Percentiles rank a stretch among this genome's conserved stretches.
These are phyloP conservation scores for Xylaria multiplex DNA, from an alignment of 2,329 filamentous ascomycete genomes.

Conservation along the genomic window DNA sequence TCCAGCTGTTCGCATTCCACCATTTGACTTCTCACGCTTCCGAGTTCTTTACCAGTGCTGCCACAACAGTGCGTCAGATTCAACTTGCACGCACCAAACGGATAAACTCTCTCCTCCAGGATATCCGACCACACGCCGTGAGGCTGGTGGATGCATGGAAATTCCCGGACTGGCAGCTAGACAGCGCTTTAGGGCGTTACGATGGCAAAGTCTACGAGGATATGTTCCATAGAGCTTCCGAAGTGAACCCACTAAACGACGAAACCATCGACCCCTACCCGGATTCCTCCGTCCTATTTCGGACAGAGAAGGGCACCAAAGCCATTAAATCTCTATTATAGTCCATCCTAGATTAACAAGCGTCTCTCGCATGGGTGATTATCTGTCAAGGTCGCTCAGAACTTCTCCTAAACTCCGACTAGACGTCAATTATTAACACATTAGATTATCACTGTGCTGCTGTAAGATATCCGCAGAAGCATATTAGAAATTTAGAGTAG, in stretches of 20 bases:
- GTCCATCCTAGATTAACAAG: not conserved
- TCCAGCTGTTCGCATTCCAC: constrained; percentile 19
- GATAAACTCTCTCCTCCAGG: constrained; percentile 4
- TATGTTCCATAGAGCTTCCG: constrained; percentile 10
- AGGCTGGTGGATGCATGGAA: constrained; percentile 10
- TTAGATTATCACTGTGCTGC: too few species aligned
- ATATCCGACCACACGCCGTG: constrained; percentile 9
- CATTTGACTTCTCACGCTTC: constrained; percentile 5
- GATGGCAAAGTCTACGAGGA: constrained; percentile 17
- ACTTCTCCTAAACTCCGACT: not conserved
- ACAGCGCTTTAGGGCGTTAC: constrained; percentile 9
- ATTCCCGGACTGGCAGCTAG: constrained; percentile 13
- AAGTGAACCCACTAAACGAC: constrained; percentile 11
- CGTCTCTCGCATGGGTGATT: not conserved
- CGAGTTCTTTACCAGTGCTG: constrained; percentile 12
- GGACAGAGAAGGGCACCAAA: not conserved
- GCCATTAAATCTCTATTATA: not conserved
- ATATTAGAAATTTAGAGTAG: too few species aligned
- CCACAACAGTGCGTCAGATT: constrained; percentile 10
- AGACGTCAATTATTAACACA: too few species aligned
- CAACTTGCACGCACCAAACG: constrained; percentile 9
- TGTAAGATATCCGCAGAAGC: too few species aligned
- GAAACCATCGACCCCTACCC: constrained; percentile 11
- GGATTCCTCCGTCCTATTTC: constrained; percentile 3
- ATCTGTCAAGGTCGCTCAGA: not conserved